phyloP scores from a whole-genome alignment of 139 green algal genomes.

The Closterium sp. region DNA sequence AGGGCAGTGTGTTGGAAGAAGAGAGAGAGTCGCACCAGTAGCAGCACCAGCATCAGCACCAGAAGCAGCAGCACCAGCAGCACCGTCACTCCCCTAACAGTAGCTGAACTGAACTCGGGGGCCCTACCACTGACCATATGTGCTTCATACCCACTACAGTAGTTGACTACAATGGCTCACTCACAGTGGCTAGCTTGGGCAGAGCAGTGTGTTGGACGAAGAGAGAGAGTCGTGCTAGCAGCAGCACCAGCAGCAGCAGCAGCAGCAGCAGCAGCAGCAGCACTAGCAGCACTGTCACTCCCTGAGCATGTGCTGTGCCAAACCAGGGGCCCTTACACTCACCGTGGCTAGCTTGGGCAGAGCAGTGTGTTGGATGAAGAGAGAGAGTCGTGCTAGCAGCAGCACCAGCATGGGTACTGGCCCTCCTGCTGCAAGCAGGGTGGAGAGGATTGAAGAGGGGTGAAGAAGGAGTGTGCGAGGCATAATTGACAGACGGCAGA shows the following conservation, averaged over 20 bases:
- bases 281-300: too few relatives aligned
- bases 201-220: conserved; percentile 28
- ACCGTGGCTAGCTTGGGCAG: conserved; percentile 39
- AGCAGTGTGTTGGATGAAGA: conserved; percentile 29
- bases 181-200: conserved; percentile 33
- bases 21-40: conserved; percentile 31
- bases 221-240: conserved; percentile 35
- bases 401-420: conserved; percentile 27
- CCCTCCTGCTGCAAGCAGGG: neutral
- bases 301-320: too few relatives aligned
- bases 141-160: too few relatives aligned
- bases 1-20: conserved; percentile 28
- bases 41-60: conserved; percentile 16
- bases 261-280: too few relatives aligned
- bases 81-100: too few relatives aligned
- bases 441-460: too few relatives aligned
- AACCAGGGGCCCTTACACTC: neutral
- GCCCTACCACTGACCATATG: too few relatives aligned
- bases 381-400: conserved; percentile 32
- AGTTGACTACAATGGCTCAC: too few relatives aligned
- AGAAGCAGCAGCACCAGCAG: too few relatives aligned
- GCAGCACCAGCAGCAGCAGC: conserved; percentile 17
- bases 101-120: too few relatives aligned
- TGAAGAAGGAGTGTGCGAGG: too few relatives aligned
- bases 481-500: too few relatives aligned